These are phyloP conservation scores for Cutaneotrichosporon curvatum DNA, from an alignment of 1,284 basidiomycete species.

Conservation along the genomic window DNA sequence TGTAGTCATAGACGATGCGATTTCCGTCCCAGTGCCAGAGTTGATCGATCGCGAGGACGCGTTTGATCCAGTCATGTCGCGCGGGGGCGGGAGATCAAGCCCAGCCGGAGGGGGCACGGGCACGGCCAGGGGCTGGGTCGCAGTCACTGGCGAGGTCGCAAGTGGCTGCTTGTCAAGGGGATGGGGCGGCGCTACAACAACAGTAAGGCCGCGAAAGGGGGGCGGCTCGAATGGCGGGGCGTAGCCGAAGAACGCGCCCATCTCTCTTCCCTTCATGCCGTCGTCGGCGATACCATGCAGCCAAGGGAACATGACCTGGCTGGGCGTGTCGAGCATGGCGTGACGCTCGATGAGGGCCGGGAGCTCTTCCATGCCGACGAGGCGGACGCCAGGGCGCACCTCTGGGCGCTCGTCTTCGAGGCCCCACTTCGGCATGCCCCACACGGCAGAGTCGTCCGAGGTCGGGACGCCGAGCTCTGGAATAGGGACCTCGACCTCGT, in stretches of 20 bases:
- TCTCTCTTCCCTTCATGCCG: slow-evolving; percentile 36
- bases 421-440: slow-evolving; percentile 45
- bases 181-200: slow-evolving; percentile 38
- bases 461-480: slow-evolving; percentile 15
- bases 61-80: slow-evolving; percentile 7
- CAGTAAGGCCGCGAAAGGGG: slow-evolving; percentile 40
- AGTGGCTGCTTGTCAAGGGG: slow-evolving; percentile 20
- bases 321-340: slow-evolving; percentile 40
- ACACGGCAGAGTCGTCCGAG: slow-evolving; percentile 23
- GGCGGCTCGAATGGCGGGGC: slow-evolving; percentile 42
- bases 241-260: slow-evolving; percentile 45
- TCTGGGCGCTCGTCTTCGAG: slow-evolving; percentile 36
- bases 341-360: slow-evolving; percentile 37
- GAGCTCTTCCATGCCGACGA: slow-evolving; percentile 40
- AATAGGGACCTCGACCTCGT: slow-evolving; percentile 16
- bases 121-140: neutral
- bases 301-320: slow-evolving; percentile 45
- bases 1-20: slow-evolving; percentile 13
- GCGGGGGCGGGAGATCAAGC: slow-evolving; percentile 1
- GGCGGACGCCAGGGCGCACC: slow-evolving; percentile 38
- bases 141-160: slow-evolving; percentile 4
- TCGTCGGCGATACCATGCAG: slow-evolving; percentile 46
- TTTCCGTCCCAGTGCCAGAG: slow-evolving; percentile 29
- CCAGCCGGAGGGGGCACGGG: neutral
- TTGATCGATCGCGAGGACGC: slow-evolving; percentile 30